Evolutionary conservation across 352 stramenopile genomes (phyloP).

Genomic region (Pythium biforme): DNA sequence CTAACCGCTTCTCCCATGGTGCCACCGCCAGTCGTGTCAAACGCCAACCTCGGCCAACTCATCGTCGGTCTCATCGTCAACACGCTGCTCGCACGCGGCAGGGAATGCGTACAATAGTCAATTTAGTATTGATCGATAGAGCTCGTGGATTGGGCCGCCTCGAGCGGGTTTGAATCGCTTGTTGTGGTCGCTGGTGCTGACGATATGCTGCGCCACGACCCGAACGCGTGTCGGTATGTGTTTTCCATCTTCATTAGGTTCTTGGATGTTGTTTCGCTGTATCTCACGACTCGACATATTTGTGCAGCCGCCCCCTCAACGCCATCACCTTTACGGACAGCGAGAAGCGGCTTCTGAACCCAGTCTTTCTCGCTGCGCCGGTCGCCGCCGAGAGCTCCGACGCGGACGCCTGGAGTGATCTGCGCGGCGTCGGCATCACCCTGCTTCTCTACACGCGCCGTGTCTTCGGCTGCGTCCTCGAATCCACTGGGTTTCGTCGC

Average conservation of each 20-base stretch:
- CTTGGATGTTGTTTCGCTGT: not conserved
- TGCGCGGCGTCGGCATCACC: slow-evolving; percentile 61
- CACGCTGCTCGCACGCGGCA: slow-evolving; percentile 55
- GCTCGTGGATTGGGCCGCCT: slow-evolving; percentile 51
- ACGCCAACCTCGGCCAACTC: slow-evolving; percentile 80
- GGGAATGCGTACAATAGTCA: slow-evolving; percentile 50
- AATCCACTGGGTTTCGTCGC: slow-evolving; percentile 41
- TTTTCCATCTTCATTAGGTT: not conserved
- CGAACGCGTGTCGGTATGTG: slow-evolving; percentile 63
- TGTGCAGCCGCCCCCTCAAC: slow-evolving; percentile 43
- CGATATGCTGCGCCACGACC: slow-evolving; percentile 80
- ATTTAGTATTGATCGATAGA: no score
- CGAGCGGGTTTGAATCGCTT: slow-evolving; percentile 44
- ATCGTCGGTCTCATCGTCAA: slow-evolving; percentile 77
- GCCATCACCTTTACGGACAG: slow-evolving; percentile 42
- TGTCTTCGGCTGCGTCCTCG: slow-evolving; percentile 7
- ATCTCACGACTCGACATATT: not conserved
- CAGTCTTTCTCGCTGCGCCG: slow-evolving; percentile 27
- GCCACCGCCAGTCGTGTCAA: slow-evolving; percentile 71
- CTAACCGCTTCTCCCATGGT: not conserved
- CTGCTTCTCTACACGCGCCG: slow-evolving; percentile 42
- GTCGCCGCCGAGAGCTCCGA: slow-evolving; percentile 2
- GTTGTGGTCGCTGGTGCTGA: slow-evolving; percentile 65
- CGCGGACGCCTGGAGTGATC: slow-evolving; percentile 35
- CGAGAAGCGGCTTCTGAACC: slow-evolving; percentile 6